Base-by-base conservation (phyloP, 176 grass and related monocot genomes). In the Thalia dealbata region DNA sequence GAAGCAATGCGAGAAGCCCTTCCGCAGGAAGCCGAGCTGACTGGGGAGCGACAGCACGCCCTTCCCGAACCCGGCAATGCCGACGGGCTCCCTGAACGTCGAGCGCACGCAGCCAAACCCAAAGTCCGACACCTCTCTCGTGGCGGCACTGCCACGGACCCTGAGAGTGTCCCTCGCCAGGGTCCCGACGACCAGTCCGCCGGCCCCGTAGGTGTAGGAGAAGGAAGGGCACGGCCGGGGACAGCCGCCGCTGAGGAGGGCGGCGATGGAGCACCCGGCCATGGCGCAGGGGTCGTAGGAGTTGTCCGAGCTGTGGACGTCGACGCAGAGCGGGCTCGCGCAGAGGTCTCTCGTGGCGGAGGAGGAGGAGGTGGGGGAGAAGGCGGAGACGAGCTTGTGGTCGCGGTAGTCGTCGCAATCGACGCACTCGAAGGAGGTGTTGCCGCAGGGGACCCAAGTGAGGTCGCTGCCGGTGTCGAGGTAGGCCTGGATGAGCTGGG, bases 1-100 rank as follows among this genome's bases (percentile, higher is more conserved):
- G 74, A 87, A 87, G 74, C 81, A 87, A 9, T 87, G 78, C 22
- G 77, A 87, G 85, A 87, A 87, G 51, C 85, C 81, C 69, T 28
- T 83, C 52, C 62, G 22, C 0, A 87, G 73, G 50, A 83, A 87
- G 38, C 85, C 85, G 6, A 87, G 81, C 78, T 83, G 81, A 0
- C 74, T 80, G 18, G 62, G 73, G 22, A 87, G 81, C 1, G 81
- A 87, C 30, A 87, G 81, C 0, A 6, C 2, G 41, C 85, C 85
- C 78, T 64, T 87, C 45, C 85, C 85, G 52, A 87, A 87, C 11
- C 85, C 81, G 24, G 78, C 78, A 42, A 87, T 83, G 68, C 85
- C 85, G 32, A 87, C 65, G 1, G 81, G 78, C 69, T 87, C 85
- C 54, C 85, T 70, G 15, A 70, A 48, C 45, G 85, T 70, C 71